phyloP scores from a whole-genome alignment of 164 flowering plant species.

The Dillenia suffruticosa region DNA sequence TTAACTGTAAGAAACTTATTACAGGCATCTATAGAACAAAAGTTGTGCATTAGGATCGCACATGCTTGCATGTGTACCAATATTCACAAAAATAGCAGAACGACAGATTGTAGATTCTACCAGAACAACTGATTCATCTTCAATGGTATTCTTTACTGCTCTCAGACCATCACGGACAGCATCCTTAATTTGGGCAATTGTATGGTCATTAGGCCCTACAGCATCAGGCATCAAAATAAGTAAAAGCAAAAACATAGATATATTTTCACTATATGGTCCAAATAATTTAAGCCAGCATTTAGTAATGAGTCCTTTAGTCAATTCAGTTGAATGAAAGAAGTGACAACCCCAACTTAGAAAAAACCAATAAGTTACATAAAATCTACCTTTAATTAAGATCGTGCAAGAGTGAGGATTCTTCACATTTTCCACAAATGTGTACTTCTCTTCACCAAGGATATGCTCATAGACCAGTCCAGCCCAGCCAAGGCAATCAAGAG shows the following conservation, averaged over 20 bases:
- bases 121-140: constrained; percentile 83
- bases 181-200: constrained; percentile 97
- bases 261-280: no score
- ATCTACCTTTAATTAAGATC: constrained; percentile 84
- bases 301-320: no score
- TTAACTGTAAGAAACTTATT: no score
- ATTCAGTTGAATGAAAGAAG: no score
- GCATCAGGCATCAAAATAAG: constrained; percentile 4
- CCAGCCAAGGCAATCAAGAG: constrained; percentile 97
- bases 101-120: constrained; percentile 19
- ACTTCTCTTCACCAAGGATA: constrained; percentile 93
- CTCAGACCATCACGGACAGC: constrained; percentile 97
- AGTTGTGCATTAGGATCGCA: no score
- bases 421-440: constrained; percentile 94
- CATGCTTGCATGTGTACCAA: no score
- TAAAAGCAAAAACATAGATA: neutral
- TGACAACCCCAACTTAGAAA: no score
- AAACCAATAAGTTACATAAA: no score
- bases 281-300: no score
- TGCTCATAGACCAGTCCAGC: constrained; percentile 99
- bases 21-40: no score
- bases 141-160: constrained; percentile 93
- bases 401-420: constrained; percentile 94
- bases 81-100: neutral
- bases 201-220: constrained; percentile 97